A percentile compares a stretch with the other conserved stretches of the same genome.
Evolutionary conservation across 257 asterid genomes (phyloP).

Genomic region (Penstemon newberryi): DNA sequence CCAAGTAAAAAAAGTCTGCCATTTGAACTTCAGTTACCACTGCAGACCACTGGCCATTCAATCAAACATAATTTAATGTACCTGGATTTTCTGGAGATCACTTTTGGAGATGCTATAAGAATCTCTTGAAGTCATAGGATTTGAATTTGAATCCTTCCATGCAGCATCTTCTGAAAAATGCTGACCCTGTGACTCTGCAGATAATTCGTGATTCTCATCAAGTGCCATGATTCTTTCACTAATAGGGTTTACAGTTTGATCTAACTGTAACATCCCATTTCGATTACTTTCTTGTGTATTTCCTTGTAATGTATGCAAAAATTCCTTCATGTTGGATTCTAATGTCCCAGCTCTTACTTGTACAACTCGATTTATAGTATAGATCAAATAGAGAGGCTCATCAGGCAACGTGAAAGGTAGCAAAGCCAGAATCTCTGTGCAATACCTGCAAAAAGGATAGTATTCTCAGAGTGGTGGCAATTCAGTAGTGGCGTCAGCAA

Average conservation of each 20-base stretch:
- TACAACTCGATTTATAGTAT: conserved; percentile 78
- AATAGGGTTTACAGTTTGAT: conserved; percentile 34
- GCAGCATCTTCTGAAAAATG: conserved; percentile 37
- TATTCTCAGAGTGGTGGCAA: conserved; percentile 27
- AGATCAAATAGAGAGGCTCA: conserved; percentile 94
- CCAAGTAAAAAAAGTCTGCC: not conserved
- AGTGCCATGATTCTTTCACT: conserved; percentile 28
- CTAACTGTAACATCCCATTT: conserved; percentile 45
- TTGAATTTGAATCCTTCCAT: conserved; percentile 37
- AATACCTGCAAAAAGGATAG: conserved; percentile 63
- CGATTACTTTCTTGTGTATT: conserved; percentile 39
- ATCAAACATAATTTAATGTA: conserved; percentile 24
- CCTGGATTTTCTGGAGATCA: conserved; percentile 79
- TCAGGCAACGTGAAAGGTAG: conserved; percentile 86
- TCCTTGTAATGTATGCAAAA: conserved; percentile 61
- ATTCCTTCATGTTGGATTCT: conserved; percentile 86
- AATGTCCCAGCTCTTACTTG: conserved; percentile 91
- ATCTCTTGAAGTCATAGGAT: conserved; percentile 39
- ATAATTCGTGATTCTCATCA: conserved; percentile 37
- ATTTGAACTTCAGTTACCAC: not conserved
- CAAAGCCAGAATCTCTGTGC: conserved; percentile 88
- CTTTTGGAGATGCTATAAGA: conserved; percentile 39
- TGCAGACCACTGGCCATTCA: not conserved
- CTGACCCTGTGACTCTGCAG: conserved; percentile 48
- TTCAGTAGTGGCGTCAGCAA: conserved; percentile 3